These are phyloP conservation scores for Herpetospermum pedunculosum DNA, from an alignment of 306 rosid genomes.

Conservation along the genomic window DNA sequence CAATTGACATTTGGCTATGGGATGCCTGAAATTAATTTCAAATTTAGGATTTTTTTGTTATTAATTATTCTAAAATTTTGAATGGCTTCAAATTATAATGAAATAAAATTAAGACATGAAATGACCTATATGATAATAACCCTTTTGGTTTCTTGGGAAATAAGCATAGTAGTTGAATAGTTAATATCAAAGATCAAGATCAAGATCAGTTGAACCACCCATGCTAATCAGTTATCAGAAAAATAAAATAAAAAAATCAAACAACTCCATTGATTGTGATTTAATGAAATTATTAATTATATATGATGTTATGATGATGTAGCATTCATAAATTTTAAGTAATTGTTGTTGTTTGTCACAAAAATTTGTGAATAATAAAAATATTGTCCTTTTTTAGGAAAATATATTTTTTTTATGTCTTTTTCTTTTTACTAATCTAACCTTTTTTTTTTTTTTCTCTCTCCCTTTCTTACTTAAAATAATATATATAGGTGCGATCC, in stretches of 20 bases:
- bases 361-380: not conserved
- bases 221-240: not conserved
- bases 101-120: not conserved
- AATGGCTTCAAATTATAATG: not conserved
- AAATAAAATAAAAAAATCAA: not conserved
- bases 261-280: not conserved
- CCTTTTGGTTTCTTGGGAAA: not conserved
- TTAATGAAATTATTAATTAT: not conserved
- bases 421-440: too few relatives aligned
- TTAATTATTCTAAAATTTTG: not conserved
- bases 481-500: too few relatives aligned
- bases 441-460: too few relatives aligned
- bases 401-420: too few relatives aligned
- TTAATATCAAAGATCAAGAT: constrained; percentile 4
- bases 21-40: not conserved
- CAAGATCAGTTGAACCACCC: not conserved
- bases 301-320: not conserved
- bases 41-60: not conserved
- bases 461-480: too few relatives aligned
- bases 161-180: constrained; percentile 1
- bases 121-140: not conserved
- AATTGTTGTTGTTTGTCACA: not conserved
- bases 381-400: not conserved
- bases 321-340: not conserved
- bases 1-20: not conserved